Conservation (phyloP, 1,284 basidiomycete species). For the Malassezia dermatis region DNA sequence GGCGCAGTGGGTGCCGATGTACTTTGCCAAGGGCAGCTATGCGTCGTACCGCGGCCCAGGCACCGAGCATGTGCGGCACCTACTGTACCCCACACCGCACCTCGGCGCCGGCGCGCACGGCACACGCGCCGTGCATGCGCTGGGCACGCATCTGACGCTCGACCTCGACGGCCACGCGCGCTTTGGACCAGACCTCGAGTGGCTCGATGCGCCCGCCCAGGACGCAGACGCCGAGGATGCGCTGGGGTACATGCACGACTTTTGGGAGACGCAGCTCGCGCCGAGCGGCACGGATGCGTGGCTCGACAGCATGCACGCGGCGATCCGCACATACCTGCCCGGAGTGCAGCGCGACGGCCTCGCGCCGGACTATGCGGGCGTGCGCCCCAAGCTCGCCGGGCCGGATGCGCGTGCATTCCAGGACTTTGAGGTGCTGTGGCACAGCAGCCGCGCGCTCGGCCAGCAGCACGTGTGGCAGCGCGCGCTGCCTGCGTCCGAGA, state of each 20-base stretch:
- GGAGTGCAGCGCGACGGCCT: slow-evolving; percentile 59
- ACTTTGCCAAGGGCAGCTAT: slow-evolving; percentile 44
- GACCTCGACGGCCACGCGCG: slow-evolving; percentile 75
- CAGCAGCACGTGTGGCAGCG: slow-evolving; percentile 34
- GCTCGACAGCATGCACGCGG: slow-evolving; percentile 31
- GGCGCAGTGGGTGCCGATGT: slow-evolving; percentile 26
- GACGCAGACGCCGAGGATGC: not conserved
- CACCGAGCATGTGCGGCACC: slow-evolving; percentile 23
- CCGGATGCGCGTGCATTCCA: slow-evolving; percentile 63
- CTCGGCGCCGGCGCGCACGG: slow-evolving; percentile 18
- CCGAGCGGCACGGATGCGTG: slow-evolving; percentile 24
- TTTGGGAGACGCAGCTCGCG: slow-evolving; percentile 25
- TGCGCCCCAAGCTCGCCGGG: slow-evolving; percentile 75
- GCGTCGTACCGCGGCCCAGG: slow-evolving; percentile 37
- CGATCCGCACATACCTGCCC: slow-evolving; percentile 59
- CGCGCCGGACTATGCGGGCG: slow-evolving; percentile 77
- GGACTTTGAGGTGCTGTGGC: slow-evolving; percentile 59
- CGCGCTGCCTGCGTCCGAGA: slow-evolving; percentile 12
- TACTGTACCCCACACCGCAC: slow-evolving; percentile 41
- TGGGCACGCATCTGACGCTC: slow-evolving; percentile 51
- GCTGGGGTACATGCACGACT: slow-evolving; percentile 21
- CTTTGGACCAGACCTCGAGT: slow-evolving; percentile 89
- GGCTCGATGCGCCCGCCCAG: slow-evolving; percentile 53
- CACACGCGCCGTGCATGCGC: slow-evolving; percentile 33
- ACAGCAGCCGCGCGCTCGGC: slow-evolving; percentile 24